Base-by-base conservation (phyloP, 2,329 filamentous ascomycete genomes). In the Pezicula carpinea region DNA sequence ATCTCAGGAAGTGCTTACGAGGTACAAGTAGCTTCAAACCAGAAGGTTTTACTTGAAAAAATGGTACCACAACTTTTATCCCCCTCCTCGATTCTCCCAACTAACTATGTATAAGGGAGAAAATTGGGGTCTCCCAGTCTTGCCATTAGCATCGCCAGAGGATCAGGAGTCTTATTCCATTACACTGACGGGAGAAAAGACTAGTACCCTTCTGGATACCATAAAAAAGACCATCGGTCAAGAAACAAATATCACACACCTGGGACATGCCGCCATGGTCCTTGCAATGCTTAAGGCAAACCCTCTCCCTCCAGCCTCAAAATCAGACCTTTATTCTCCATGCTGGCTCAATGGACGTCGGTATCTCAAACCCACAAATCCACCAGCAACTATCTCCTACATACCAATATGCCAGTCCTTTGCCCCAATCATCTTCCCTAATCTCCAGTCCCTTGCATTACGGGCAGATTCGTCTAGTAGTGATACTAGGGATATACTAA, bases 321-420 rank as follows among this genome's bases (percentile, higher is more conserved):
- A 42, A 22, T 31, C 38, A 41, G 39, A 39, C 1, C 39, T 59
- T 5, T 50, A 50, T 34, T 57, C 56, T 0, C 50, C 53, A 23
- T 59, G 56, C 32, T 59, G 52, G 51, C 44, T 58, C 6, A 58
- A 56, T 31, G 55, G 55, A 6, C 50, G 56, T 10, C 49, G 51
- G 0, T 57, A 56, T 40, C 50, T 58, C 5, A 33, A n/a, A 1
- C 26, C 42, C 18, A 21, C 40, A 13, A 8, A n/a, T 33, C 19
- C 15, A 3, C 23, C 38, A 22, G 31, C 2, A 8, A 47, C 39
- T 11, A 11, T 23, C 10, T 29, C 26, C 26, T 55, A 55, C 17
- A 50, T 56, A 1, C 56, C 53, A 13, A 48, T 52, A 10, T 58
- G 56, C 18, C 35, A 47, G 19, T 49, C 48, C 4, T 59, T 57